These are phyloP conservation scores for Aspergillus funiculosus DNA, from an alignment of 495 filamentous ascomycete species.

Conservation along the genomic window DNA sequence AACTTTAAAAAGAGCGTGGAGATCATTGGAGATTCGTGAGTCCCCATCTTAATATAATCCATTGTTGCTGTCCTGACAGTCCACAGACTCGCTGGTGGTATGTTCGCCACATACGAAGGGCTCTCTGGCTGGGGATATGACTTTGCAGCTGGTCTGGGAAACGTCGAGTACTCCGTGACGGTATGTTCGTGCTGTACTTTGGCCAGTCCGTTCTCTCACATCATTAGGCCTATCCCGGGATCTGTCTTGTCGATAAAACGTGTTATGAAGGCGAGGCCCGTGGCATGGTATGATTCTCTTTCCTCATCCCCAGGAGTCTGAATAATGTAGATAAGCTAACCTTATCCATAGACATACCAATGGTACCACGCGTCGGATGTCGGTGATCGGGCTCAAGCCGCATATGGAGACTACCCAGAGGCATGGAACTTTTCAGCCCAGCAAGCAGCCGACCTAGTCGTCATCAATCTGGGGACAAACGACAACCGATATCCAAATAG, in stretches of 20 bases:
- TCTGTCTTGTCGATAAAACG: constrained; percentile 51
- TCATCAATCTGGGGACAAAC: constrained; percentile 66
- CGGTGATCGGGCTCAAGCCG: constrained; percentile 41
- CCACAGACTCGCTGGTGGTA: constrained; percentile 39
- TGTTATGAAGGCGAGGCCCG: constrained; percentile 44
- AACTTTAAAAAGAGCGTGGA: constrained; percentile 52
- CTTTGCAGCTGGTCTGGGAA: constrained; percentile 55
- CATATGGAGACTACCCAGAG: constrained; percentile 51
- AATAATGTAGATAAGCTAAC: too few relatives aligned
- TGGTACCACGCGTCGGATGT: constrained; percentile 62
- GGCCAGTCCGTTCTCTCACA: not conserved
- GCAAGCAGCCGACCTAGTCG: constrained; percentile 55
- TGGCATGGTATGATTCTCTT: constrained; percentile 33
- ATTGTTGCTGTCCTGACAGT: not conserved
- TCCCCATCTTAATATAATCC: not conserved
- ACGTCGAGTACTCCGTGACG: constrained; percentile 58
- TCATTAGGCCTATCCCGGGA: constrained; percentile 50
- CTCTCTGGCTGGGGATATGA: constrained; percentile 52
- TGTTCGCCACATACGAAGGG: constrained; percentile 59
- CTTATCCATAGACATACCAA: constrained; percentile 54
- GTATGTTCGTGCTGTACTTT: constrained; percentile 18
- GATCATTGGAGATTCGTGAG: constrained; percentile 57
- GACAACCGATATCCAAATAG: constrained; percentile 54
- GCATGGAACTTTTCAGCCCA: constrained; percentile 55
- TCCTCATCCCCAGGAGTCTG: too few relatives aligned